phyloP scores from a whole-genome alignment of 2,329 filamentous ascomycete species.

The Aureobasidium lini region DNA sequence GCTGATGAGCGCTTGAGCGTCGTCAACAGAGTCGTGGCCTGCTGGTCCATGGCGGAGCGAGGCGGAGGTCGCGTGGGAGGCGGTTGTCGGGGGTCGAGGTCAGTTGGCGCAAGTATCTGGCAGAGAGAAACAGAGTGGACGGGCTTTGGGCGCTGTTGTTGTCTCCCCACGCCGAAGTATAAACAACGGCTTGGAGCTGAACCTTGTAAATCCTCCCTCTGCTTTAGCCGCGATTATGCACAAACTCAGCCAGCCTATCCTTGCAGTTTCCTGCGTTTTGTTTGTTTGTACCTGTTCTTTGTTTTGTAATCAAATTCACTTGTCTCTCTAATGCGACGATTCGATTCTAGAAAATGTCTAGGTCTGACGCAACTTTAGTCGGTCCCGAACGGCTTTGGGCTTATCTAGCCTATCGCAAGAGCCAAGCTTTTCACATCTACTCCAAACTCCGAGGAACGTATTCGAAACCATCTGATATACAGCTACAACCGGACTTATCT shows the following conservation, averaged over 20 bases:
- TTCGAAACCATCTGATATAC: background rate
- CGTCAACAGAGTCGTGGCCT: constrained; percentile 46
- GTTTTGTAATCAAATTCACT: background rate
- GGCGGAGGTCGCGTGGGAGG: background rate
- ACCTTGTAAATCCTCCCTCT: constrained; percentile 12
- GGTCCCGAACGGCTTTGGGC: background rate
- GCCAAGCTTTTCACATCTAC: background rate
- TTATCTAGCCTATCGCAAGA: background rate
- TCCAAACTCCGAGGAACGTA: background rate
- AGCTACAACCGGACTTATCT: too few species aligned
- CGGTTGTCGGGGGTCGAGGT: background rate
- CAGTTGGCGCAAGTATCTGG: background rate
- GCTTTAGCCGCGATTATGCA: background rate
- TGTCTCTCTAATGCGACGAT: background rate
- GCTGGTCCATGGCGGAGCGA: constrained; percentile 45
- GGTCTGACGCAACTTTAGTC: background rate
- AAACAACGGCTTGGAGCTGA: constrained; percentile 2
- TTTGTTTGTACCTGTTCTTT: background rate
- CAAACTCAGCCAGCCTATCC: background rate
- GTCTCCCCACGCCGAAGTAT: constrained; percentile 5
- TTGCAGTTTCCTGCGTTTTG: background rate
- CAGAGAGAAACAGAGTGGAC: background rate
- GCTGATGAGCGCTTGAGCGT: constrained; percentile 55
- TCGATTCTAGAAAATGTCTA: background rate
- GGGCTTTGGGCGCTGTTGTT: background rate